Evolutionary conservation across 768 basidiomycete genomes (phyloP), one percentile per base, ranked within the genome.

Genomic region (Suillus brevipes): DNA sequence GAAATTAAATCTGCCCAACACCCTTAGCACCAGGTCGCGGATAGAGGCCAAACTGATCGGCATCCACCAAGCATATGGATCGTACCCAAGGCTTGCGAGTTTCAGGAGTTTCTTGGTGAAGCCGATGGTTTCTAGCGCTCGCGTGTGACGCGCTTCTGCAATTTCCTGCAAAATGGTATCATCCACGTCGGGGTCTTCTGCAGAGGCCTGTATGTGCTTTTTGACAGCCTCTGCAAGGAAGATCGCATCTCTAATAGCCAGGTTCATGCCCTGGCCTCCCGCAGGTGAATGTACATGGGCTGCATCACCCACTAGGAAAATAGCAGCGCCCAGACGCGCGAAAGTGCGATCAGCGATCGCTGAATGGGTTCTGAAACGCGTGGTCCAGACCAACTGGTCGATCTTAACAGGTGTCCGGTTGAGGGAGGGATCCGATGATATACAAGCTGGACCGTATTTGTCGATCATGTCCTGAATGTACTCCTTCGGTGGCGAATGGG

Each of bases 211-310:
- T 1, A 79, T 64, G 70, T 82, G 81, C n/a, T 76, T 72, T 20
- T 73, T 70, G 47, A 86, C 71, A 8, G 70, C 78, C n/a, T 79
- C 77, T 6, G 80, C 84, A 4, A 86, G 78, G 57, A 76, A 74
- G 25, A 85, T 71, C 8, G 81, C 84, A 65, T 87, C 85, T 18
- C 84, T 79, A n/a, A 87, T 73, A 6, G 85, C 83, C n/a, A 86
- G 78, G 66, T 85, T 85, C 84, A 87, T 83, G 13, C 85, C 85
- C 62, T 85, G 84, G 1, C 85, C 85, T 1, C 85, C 85, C 7
- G 80, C 76, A 28, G 85, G 85, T 0, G 85, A 82, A 64, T 85
- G 85, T 55, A 85, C 80, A 69, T 85, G 84, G 47, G 83, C 83
- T 9, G 83, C 81, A 66, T 82, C 81, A 8, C 80, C 80, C 16